Percentiles rank a stretch among this genome's conserved stretches.
Conservation (phyloP, 2,329 filamentous ascomycete genomes). For the Monosporascus ibericus region DNA sequence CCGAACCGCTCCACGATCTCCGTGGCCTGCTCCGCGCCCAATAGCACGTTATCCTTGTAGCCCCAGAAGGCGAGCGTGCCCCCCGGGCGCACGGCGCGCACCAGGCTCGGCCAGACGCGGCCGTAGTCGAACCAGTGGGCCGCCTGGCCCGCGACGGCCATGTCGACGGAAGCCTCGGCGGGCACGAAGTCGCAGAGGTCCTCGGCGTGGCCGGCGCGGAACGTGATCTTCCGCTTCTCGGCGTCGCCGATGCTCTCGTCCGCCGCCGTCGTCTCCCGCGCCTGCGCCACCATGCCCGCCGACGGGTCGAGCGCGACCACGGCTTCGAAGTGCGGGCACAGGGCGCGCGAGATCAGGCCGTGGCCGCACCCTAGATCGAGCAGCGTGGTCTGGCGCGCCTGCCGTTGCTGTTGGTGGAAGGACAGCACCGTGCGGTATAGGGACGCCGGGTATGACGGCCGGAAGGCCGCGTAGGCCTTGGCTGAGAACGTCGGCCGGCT, state of each 20-base stretch:
- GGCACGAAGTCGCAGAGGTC: slow-evolving; percentile 41
- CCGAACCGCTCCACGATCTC: slow-evolving; percentile 46
- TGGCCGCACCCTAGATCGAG: slow-evolving; percentile 61
- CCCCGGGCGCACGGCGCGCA: slow-evolving; percentile 44
- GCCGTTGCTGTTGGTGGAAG: slow-evolving; percentile 39
- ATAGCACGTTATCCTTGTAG: slow-evolving; percentile 58
- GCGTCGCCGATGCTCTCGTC: background rate
- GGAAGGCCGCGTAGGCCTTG: slow-evolving; percentile 52
- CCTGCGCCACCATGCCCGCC: slow-evolving; percentile 49
- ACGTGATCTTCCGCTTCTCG: slow-evolving; percentile 37
- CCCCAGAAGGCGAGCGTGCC: slow-evolving; percentile 61
- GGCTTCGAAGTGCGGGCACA: slow-evolving; percentile 45
- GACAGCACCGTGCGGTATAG: slow-evolving; percentile 48
- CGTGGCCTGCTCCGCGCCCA: slow-evolving; percentile 46
- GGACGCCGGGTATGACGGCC: slow-evolving; percentile 50
- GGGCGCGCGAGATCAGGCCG: slow-evolving; percentile 47
- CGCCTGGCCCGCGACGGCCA: slow-evolving; percentile 46
- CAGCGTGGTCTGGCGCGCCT: slow-evolving; percentile 19
- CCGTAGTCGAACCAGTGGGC: slow-evolving; percentile 62
- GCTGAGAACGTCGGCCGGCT: slow-evolving; percentile 52
- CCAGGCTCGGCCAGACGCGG: slow-evolving; percentile 49
- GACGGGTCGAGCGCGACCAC: slow-evolving; percentile 53
- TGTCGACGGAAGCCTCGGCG: slow-evolving; percentile 44
- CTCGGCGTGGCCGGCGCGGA: slow-evolving; percentile 46
- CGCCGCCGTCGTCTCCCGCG: slow-evolving; percentile 31